Conservation (phyloP, 148 eudicot species). For the Rhododendron molle region DNA sequence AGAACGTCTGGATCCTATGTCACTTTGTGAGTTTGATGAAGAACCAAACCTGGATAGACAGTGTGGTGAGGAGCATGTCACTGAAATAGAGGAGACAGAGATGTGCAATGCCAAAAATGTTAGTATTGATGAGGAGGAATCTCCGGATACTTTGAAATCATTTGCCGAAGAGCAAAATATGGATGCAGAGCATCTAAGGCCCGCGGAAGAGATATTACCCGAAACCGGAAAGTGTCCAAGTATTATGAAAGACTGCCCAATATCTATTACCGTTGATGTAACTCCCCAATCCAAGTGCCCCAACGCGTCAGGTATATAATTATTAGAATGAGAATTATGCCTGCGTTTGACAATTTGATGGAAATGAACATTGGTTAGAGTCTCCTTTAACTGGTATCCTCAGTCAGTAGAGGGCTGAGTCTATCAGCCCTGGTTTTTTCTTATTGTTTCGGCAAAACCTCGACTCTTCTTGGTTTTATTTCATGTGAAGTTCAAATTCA, state of each 20-base stretch:
- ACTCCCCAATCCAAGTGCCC: slow-evolving; percentile 30
- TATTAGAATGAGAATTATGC: not conserved
- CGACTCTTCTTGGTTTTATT: not conserved
- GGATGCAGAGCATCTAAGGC: slow-evolving; percentile 21
- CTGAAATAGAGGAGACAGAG: slow-evolving; percentile 21
- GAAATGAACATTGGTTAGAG: not conserved
- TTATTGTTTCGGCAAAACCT: not conserved
- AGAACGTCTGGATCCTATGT: slow-evolving; percentile 39
- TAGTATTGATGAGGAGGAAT: slow-evolving; percentile 29
- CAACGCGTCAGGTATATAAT: slow-evolving; percentile 35
- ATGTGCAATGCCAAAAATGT: slow-evolving; percentile 19
- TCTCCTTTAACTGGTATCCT: not conserved
- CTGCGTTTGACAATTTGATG: not conserved
- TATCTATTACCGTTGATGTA: slow-evolving; percentile 30
- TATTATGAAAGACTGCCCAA: slow-evolving; percentile 22
- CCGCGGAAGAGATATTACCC: slow-evolving; percentile 19
- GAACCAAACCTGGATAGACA: slow-evolving; percentile 21
- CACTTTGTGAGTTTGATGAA: slow-evolving; percentile 33
- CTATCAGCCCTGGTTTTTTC: not conserved
- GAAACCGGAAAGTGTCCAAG: slow-evolving; percentile 24
- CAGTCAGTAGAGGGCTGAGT: not conserved
- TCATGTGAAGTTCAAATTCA: not conserved
- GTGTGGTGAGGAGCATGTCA: slow-evolving; percentile 15
- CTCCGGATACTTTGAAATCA: slow-evolving; percentile 22
- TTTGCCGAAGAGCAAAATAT: slow-evolving; percentile 21